Conservation (phyloP, 306 rosid genomes). For the Pterocarpus macrocarpus region DNA sequence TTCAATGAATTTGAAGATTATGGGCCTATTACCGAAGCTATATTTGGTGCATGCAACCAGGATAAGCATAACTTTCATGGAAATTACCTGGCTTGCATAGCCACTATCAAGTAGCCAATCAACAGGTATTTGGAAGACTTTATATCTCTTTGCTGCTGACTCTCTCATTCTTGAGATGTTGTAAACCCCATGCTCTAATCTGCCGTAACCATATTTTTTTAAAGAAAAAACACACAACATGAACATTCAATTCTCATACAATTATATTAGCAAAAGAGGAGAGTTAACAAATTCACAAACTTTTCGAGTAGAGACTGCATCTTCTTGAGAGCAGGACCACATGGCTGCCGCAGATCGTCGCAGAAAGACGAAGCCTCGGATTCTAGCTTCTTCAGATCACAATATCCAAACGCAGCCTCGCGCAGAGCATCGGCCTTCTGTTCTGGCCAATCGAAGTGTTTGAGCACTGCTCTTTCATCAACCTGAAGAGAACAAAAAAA, state of each 20-base stretch:
- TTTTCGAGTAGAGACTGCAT: conserved; percentile 94
- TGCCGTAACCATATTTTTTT: conserved; percentile 46
- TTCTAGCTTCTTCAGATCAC: conserved; percentile 90
- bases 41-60: neutral
- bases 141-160: conserved; percentile 83
- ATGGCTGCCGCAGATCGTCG: conserved; percentile 83
- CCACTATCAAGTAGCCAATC: conserved; percentile 97
- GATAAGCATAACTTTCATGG: neutral
- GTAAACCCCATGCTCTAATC: conserved; percentile 94
- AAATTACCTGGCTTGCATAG: conserved; percentile 79
- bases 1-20: conserved; percentile 5
- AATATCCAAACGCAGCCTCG: conserved; percentile 95
- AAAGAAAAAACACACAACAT: conserved; percentile 1
- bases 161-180: conserved; percentile 91
- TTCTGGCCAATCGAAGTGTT: conserved; percentile 99
- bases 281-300: conserved; percentile 51
- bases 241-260: neutral
- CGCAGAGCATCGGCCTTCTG: conserved; percentile 93
- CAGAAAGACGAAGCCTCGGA: conserved; percentile 83
- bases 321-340: conserved; percentile 88
- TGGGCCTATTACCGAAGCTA: neutral
- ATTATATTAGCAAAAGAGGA: neutral
- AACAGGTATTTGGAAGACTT: conserved; percentile 80
- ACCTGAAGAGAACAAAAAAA: conserved; percentile 59
- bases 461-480: conserved; percentile 98